Evolutionary conservation across 495 filamentous ascomycete genomes (phyloP), one percentile per base, ranked within the genome.

Genomic region (Aspergillus bridgeri): DNA sequence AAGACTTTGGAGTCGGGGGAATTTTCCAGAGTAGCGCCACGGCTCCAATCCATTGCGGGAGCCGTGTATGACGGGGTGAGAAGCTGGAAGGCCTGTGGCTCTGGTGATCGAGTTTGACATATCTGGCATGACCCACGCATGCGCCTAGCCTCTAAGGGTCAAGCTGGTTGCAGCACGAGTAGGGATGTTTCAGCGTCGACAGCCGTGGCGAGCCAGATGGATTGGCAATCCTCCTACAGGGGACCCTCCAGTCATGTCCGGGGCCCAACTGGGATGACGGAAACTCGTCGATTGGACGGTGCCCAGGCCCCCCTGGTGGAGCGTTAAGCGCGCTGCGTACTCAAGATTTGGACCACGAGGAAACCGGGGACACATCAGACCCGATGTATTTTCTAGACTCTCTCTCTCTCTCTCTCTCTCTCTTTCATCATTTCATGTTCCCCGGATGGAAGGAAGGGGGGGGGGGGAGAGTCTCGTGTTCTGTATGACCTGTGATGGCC

Each of bases 231-330:
- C 13, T 38, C 33, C 33, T 38, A 38, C 33, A 38, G 33, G 33
- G 33, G 9, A 38, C 33, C 33, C 33, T 38, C 33, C 33, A 38
- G 33, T 25, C 42, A 18, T 50, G 15, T 51, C 21, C 24, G 25
- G 48, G 48, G 48, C n/a, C n/a, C 19, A 2, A n/a, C 27, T 33
- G 48, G 24, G 48, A 33, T 51, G 25, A 25, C 33, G 52, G 52
- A 54, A 29, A 19, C 6, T n/a, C 38, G 17, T 46, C 52, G 25
- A 54, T 54, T 54, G 52, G 42, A 25, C 11, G 22, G 21, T 20
- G 52, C n/a, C n/a, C n/a, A n/a, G n/a, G 42, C n/a, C 3, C 11
- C 15, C 33, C 33, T 13, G 33, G 33, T 11, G 33, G 33, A 38
- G 33, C 33, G 33, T 15, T 38, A 38, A 38, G 11, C 33, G 33